phyloP scores from a whole-genome alignment of 2,329 filamentous ascomycete genomes.

The Aspergillus brasiliensis region DNA sequence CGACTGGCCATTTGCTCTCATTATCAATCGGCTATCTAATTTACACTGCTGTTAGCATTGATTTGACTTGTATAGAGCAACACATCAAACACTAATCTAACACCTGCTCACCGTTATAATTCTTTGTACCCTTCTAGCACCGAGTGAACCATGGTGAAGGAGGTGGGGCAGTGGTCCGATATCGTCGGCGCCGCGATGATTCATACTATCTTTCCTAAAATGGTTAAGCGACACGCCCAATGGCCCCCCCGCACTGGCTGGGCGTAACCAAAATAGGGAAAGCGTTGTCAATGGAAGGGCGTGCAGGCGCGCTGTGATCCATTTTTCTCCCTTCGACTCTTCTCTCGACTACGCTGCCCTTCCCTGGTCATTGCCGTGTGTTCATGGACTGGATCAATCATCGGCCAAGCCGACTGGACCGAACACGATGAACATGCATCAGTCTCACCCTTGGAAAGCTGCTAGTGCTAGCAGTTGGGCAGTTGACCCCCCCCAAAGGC shows the following conservation, averaged over 20 bases:
- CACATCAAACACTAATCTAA: too few species aligned
- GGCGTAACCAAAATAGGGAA: neutral
- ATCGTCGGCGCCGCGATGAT: constrained; percentile 1
- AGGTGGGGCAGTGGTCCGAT: neutral
- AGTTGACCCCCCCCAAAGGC: neutral
- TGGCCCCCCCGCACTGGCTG: neutral
- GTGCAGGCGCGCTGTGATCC: constrained; percentile 2
- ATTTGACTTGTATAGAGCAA: too few species aligned
- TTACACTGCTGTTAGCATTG: too few species aligned
- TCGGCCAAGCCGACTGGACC: neutral
- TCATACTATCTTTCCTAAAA: neutral
- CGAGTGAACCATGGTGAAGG: neutral
- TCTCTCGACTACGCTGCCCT: constrained; percentile 2
- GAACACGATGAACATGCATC: neutral
- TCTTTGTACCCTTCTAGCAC: neutral
- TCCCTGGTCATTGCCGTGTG: neutral
- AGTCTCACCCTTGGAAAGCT: neutral
- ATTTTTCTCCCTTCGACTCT: neutral
- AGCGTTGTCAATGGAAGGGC: constrained; percentile 7
- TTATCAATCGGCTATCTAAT: too few species aligned
- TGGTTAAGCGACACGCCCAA: neutral
- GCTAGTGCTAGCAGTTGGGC: neutral
- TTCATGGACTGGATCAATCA: neutral
- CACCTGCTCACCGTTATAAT: too few species aligned
- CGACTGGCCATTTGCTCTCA: too few species aligned